Evolutionary conservation across 2,329 filamentous ascomycete species (phyloP).

Genomic region (Pseudogymnoascus sp.): DNA sequence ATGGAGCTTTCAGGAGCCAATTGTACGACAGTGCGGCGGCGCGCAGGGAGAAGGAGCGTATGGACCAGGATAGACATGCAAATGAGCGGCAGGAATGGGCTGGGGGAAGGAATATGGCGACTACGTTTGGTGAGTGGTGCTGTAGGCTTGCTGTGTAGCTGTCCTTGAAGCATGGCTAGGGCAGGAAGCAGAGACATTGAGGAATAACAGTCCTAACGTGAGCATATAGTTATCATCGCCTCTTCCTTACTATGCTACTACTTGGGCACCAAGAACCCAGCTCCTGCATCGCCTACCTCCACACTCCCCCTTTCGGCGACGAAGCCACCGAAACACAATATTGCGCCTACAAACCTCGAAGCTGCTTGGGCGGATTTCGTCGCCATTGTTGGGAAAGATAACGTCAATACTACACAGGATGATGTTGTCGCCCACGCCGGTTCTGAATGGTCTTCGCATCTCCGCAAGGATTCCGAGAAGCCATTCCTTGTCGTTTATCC

Average conservation of each 20-base stretch:
- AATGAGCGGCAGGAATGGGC: conserved; percentile 31
- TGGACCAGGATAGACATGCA: conserved; percentile 44
- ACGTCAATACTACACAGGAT: conserved; percentile 50
- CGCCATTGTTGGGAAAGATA: conserved; percentile 52
- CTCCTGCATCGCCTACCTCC: conserved; percentile 42
- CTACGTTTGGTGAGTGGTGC: conserved; percentile 42
- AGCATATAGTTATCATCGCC: conserved; percentile 22
- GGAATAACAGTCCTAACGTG: neutral
- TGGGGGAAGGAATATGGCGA: conserved; percentile 39
- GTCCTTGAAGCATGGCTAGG: neutral
- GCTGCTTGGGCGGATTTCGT: conserved; percentile 63
- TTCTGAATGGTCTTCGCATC: conserved; percentile 56
- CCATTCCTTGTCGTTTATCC: conserved; percentile 71
- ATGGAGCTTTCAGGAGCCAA: conserved; percentile 46
- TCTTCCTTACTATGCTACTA: conserved; percentile 37
- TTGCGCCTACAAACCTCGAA: conserved; percentile 54
- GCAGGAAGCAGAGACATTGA: neutral
- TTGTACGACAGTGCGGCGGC: conserved; percentile 49
- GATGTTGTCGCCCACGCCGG: conserved; percentile 49
- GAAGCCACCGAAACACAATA: conserved; percentile 46
- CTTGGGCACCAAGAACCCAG: conserved; percentile 47
- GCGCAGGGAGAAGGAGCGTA: conserved; percentile 45
- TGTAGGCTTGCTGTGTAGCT: neutral
- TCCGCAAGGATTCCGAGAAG: conserved; percentile 37
- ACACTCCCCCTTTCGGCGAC: conserved; percentile 49